Evolutionary conservation across 2,329 filamentous ascomycete genomes (phyloP).

Genomic region (Drechslerella dactyloides): DNA sequence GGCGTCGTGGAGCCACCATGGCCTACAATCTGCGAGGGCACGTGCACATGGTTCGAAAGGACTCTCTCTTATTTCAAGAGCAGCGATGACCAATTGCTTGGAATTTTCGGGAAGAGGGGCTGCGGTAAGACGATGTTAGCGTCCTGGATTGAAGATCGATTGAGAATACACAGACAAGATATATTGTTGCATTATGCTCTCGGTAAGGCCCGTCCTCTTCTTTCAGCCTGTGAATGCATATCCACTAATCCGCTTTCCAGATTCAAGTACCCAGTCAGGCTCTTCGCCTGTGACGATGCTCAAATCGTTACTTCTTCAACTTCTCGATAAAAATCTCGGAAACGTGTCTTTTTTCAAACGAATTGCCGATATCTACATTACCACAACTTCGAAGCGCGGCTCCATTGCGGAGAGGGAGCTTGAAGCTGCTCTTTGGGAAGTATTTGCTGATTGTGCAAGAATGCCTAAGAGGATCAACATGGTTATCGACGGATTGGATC

Average conservation of each 20-base stretch:
- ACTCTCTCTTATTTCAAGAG: slow-evolving; percentile 33
- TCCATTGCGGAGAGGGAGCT: slow-evolving; percentile 3
- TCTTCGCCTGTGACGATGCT: slow-evolving; percentile 24
- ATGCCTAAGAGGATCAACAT: slow-evolving; percentile 29
- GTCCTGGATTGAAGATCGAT: slow-evolving; percentile 31
- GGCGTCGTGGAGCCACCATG: slow-evolving; percentile 14
- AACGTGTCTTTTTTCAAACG: slow-evolving; percentile 35
- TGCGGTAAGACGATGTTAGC: slow-evolving; percentile 41
- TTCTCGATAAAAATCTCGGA: slow-evolving; percentile 34
- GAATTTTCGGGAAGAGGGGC: slow-evolving; percentile 21
- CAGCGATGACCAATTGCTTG: slow-evolving; percentile 38
- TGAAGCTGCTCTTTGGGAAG: slow-evolving; percentile 32
- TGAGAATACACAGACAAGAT: slow-evolving; percentile 33
- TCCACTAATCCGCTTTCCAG: not conserved
- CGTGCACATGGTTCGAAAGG: slow-evolving; percentile 46
- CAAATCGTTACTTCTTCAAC: slow-evolving; percentile 26
- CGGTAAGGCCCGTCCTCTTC: slow-evolving; percentile 11
- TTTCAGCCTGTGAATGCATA: too few relatives aligned
- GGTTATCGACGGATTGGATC: slow-evolving; percentile 37
- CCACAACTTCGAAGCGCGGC: slow-evolving; percentile 4
- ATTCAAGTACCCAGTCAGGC: slow-evolving; percentile 15
- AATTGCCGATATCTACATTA: slow-evolving; percentile 33
- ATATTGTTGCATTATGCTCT: slow-evolving; percentile 34
- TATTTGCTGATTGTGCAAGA: slow-evolving; percentile 26
- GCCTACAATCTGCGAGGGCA: slow-evolving; percentile 38